These are phyloP conservation scores for Collybiopsis luxurians DNA, from an alignment of 768 basidiomycete species.

Conservation along the genomic window DNA sequence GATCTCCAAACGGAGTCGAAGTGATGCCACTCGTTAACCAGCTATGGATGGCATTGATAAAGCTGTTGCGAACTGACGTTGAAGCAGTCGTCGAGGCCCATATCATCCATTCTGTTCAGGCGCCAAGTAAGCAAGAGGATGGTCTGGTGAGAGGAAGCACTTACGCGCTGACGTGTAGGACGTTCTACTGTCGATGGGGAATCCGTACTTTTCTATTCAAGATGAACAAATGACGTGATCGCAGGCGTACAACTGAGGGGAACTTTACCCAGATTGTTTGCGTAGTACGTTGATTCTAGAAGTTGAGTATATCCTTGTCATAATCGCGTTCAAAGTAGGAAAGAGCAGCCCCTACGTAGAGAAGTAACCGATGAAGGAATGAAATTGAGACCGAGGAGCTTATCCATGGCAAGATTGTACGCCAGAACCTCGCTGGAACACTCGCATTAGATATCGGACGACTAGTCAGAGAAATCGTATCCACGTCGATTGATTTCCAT, in stretches of 20 bases:
- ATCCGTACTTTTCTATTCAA: neutral
- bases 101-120: constrained; percentile 39
- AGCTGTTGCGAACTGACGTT: constrained; percentile 25
- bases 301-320: neutral
- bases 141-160: neutral
- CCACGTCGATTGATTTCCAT: constrained; percentile 1
- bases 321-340: neutral
- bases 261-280: neutral
- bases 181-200: neutral
- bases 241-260: neutral
- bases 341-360: neutral
- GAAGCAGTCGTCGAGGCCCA: constrained; percentile 35
- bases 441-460: too few relatives aligned
- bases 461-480: too few relatives aligned
- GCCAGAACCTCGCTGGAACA: constrained; percentile 33
- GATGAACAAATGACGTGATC: neutral
- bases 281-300: neutral
- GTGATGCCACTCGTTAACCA: constrained; percentile 30
- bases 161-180: neutral
- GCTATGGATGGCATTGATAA: constrained; percentile 32
- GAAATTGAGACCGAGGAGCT: constrained; percentile 36
- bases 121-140: neutral
- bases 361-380: constrained; percentile 22
- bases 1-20: constrained; percentile 31
- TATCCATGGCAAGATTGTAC: constrained; percentile 54